phyloP scores from a whole-genome alignment of 345 rosid species.

The Excoecaria cochinchinensis region DNA sequence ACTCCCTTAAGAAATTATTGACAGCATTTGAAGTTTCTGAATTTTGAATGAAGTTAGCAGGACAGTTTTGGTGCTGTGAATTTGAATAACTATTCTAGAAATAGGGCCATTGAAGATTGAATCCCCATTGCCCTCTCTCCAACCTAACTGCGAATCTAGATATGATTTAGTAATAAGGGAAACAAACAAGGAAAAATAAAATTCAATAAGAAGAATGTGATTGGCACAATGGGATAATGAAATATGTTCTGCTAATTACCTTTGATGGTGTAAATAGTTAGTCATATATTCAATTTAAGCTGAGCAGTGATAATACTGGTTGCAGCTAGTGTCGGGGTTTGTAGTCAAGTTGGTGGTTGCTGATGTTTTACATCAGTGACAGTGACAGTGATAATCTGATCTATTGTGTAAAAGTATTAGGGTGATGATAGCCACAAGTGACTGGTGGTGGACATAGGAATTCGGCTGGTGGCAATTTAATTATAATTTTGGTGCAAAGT shows the following conservation, averaged over 20 bases:
- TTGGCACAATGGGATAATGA: not conserved
- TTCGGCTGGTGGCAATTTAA: not conserved
- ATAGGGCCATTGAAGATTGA: too few relatives aligned
- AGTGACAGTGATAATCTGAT: not conserved
- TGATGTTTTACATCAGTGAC: not conserved
- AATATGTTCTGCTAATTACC: not conserved
- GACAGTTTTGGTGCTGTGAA: too few relatives aligned
- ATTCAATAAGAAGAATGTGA: too few relatives aligned
- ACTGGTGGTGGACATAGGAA: not conserved
- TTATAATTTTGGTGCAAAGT: not conserved
- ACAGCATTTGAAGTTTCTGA: too few relatives aligned
- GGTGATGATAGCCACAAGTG: not conserved
- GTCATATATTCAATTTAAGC: too few relatives aligned
- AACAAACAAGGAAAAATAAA: too few relatives aligned
- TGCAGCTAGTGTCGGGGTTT: not conserved
- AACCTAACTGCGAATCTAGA: too few relatives aligned
- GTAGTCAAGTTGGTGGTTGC: not conserved
- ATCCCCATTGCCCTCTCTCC: too few relatives aligned
- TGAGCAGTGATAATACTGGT: not conserved
- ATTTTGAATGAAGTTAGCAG: too few relatives aligned
- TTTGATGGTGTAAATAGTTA: not conserved
- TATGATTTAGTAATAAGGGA: too few relatives aligned
- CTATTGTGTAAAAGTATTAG: not conserved
- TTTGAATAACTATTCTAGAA: too few relatives aligned
- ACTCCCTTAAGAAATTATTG: too few relatives aligned